phyloP scores from a whole-genome alignment of 2,329 filamentous ascomycete species.

The Neopestalotiopsis clavispora region DNA sequence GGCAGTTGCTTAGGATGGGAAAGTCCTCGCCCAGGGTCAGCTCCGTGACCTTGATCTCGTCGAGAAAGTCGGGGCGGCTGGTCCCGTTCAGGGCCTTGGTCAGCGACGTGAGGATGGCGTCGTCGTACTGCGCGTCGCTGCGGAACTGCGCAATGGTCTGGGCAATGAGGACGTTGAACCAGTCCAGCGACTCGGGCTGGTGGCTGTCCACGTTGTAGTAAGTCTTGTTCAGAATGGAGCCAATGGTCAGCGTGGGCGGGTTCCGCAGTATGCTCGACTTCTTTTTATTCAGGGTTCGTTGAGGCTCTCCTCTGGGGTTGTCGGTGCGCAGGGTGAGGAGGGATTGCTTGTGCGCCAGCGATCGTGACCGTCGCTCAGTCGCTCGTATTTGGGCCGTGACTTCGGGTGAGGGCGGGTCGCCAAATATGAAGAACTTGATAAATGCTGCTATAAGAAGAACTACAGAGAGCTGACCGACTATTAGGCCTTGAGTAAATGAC shows the following conservation, averaged over 20 bases:
- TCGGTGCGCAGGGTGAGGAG: slow-evolving; percentile 65
- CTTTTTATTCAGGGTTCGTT: slow-evolving; percentile 61
- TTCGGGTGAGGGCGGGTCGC: slow-evolving; percentile 85
- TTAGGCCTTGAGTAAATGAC: slow-evolving; percentile 91
- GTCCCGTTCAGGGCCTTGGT: slow-evolving; percentile 87
- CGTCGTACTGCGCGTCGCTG: slow-evolving; percentile 88
- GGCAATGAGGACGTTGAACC: slow-evolving; percentile 97
- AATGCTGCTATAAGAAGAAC: slow-evolving; percentile 91
- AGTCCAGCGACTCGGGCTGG: slow-evolving; percentile 94
- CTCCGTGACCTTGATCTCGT: slow-evolving; percentile 92
- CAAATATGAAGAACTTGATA: slow-evolving; percentile 99
- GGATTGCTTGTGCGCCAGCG: slow-evolving; percentile 77
- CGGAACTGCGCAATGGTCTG: slow-evolving; percentile 96
- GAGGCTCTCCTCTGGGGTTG: slow-evolving; percentile 41
- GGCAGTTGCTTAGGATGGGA: slow-evolving; percentile 97
- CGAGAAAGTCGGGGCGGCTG: slow-evolving; percentile 86
- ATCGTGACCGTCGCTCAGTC: slow-evolving; percentile 74
- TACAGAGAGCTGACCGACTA: slow-evolving; percentile 91
- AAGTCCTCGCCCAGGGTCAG: slow-evolving; percentile 95
- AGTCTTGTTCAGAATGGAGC: slow-evolving; percentile 92
- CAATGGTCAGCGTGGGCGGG: slow-evolving; percentile 81
- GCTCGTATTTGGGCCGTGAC: slow-evolving; percentile 77
- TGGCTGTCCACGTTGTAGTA: slow-evolving; percentile 97
- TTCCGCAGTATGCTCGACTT: slow-evolving; percentile 76
- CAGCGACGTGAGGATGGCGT: slow-evolving; percentile 84